phyloP scores from a whole-genome alignment of 2,329 filamentous ascomycete genomes.

The Falciphora oryzae region DNA sequence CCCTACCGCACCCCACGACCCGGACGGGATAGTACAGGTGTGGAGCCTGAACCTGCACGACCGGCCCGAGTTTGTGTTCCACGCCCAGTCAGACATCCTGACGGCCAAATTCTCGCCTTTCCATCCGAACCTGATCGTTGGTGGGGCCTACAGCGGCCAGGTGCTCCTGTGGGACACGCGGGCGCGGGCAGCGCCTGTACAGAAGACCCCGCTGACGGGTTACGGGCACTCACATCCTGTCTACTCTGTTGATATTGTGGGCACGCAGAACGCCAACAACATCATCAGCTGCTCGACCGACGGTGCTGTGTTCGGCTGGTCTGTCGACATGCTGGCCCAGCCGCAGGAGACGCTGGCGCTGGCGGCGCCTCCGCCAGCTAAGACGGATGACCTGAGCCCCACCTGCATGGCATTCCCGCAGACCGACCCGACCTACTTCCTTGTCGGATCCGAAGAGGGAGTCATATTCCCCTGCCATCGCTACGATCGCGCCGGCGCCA shows the following conservation, averaged over 20 bases:
- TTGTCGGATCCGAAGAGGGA: constrained; percentile 94
- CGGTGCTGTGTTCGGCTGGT: constrained; percentile 94
- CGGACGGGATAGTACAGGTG: constrained; percentile 87
- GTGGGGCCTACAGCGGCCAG: constrained; percentile 93
- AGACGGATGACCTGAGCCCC: constrained; percentile 90
- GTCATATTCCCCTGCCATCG: constrained; percentile 94
- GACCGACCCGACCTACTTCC: constrained; percentile 94
- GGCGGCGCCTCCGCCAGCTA: constrained; percentile 75
- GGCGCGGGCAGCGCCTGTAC: constrained; percentile 80
- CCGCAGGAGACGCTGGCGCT: constrained; percentile 92
- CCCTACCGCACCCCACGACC: constrained; percentile 87
- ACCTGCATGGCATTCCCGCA: constrained; percentile 93
- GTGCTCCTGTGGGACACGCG: constrained; percentile 96
- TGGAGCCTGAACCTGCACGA: constrained; percentile 97
- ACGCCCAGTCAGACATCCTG: constrained; percentile 91
- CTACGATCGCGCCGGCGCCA: constrained; percentile 94
- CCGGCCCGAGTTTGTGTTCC: constrained; percentile 92
- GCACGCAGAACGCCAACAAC: constrained; percentile 98
- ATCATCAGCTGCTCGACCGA: constrained; percentile 97
- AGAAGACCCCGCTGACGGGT: constrained; percentile 92
- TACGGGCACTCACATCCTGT: constrained; percentile 95
- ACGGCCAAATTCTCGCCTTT: constrained; percentile 98
- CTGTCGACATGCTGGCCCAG: constrained; percentile 94
- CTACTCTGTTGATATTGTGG: constrained; percentile 91
- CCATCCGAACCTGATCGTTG: constrained; percentile 92